A percentile compares a stretch with the other conserved stretches of the same genome.
phyloP scores from a whole-genome alignment of 2,329 filamentous ascomycete genomes.

The Chalara sp. region DNA sequence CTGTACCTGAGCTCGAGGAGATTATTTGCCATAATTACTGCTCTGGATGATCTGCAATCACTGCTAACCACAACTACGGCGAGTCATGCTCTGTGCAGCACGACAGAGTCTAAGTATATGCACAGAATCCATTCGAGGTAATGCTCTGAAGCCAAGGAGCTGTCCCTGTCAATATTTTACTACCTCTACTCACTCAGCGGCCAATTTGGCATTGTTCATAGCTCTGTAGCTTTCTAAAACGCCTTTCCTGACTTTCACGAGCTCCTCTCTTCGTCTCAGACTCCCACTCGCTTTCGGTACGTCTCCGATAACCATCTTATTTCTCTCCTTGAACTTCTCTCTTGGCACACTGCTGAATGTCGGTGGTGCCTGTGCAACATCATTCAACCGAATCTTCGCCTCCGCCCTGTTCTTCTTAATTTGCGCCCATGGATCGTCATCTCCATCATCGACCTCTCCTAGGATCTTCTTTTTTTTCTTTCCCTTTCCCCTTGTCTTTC shows the following conservation, averaged over 20 bases:
- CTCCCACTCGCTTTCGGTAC: constrained; percentile 65
- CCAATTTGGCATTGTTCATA: constrained; percentile 51
- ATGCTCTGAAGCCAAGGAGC: no score
- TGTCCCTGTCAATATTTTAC: no score
- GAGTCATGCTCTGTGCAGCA: no score
- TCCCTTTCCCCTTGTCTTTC: constrained; percentile 20
- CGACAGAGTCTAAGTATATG: no score
- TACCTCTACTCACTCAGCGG: neutral
- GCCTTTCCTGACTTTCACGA: constrained; percentile 60
- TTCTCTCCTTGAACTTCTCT: constrained; percentile 39
- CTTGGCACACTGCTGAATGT: constrained; percentile 24
- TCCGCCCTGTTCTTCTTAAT: constrained; percentile 23
- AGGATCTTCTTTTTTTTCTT: constrained; percentile 31
- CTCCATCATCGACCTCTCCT: constrained; percentile 32
- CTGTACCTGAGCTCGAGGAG: no score
- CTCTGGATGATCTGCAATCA: no score
- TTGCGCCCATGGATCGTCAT: constrained; percentile 28
- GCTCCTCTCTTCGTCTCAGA: constrained; percentile 64
- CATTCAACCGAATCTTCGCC: constrained; percentile 28
- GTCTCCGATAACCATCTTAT: constrained; percentile 60
- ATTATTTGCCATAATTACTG: no score
- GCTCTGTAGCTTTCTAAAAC: constrained; percentile 70
- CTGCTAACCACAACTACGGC: no score
- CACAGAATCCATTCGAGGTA: no score
- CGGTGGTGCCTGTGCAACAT: constrained; percentile 27